phyloP scores from a whole-genome alignment of 768 basidiomycete species.

The Hemileccinum rubropunctum region DNA sequence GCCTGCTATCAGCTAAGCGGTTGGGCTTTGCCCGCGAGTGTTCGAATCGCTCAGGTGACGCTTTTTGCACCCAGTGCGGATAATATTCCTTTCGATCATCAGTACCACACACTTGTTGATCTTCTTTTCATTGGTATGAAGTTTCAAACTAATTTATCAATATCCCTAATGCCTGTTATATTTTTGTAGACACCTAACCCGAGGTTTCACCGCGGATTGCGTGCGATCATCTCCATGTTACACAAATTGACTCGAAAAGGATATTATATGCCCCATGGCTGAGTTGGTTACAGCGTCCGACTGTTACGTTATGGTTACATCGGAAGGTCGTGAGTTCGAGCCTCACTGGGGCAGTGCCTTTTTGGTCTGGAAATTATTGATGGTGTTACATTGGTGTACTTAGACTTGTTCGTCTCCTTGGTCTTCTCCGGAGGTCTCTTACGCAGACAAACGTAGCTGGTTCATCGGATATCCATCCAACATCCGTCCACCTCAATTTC shows the following conservation, averaged over 20 bases:
- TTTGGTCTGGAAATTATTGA: background rate
- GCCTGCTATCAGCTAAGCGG: constrained; percentile 62
- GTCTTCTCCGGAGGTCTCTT: too few species aligned
- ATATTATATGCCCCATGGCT: constrained; percentile 60
- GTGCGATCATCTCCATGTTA: background rate
- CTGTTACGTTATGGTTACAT: constrained; percentile 48
- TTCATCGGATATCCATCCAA: too few species aligned
- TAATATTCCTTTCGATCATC: background rate
- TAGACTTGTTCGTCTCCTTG: too few species aligned
- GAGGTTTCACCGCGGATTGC: too few species aligned
- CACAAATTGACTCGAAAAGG: background rate
- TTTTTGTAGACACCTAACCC: too few species aligned
- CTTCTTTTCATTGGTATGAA: too few species aligned
- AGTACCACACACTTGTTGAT: too few species aligned
- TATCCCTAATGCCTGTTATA: too few species aligned
- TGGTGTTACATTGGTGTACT: too few species aligned
- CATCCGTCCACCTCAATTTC: too few species aligned
- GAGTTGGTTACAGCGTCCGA: constrained; percentile 79
- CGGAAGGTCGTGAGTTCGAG: constrained; percentile 72
- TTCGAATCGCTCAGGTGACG: constrained; percentile 64
- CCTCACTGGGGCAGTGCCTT: constrained; percentile 54
- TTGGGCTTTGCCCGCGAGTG: constrained; percentile 62
- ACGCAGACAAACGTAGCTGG: too few species aligned
- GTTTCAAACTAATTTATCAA: too few species aligned
- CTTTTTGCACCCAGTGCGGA: constrained; percentile 24